Evolutionary conservation across 2,329 filamentous ascomycete genomes (phyloP).

Genomic region (Cryphonectria nitschkei): DNA sequence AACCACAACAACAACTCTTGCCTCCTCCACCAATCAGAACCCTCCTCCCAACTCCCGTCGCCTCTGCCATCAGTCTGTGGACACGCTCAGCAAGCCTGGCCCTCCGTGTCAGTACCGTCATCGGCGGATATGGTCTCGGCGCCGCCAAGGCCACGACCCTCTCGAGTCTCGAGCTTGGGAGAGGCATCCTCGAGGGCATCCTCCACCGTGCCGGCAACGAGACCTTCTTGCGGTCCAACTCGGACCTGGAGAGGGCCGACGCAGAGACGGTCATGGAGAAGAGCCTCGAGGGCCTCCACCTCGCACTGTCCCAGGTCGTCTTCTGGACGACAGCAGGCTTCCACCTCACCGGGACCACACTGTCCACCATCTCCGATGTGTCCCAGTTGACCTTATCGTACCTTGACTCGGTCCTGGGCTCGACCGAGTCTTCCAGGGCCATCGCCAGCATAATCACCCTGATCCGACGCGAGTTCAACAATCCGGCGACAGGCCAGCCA

Average conservation of each 20-base stretch:
- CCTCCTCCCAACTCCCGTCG: slow-evolving; percentile 60
- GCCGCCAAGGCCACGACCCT: slow-evolving; percentile 60
- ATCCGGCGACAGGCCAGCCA: slow-evolving; percentile 61
- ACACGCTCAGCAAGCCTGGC: slow-evolving; percentile 63
- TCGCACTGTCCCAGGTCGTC: slow-evolving; percentile 60
- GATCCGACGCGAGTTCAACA: slow-evolving; percentile 66
- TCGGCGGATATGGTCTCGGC: slow-evolving; percentile 56
- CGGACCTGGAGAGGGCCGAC: slow-evolving; percentile 53
- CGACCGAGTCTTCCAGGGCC: slow-evolving; percentile 69
- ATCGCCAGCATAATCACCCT: slow-evolving; percentile 69
- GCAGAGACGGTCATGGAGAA: slow-evolving; percentile 61
- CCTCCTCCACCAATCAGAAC: slow-evolving; percentile 44
- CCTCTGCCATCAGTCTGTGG: slow-evolving; percentile 62
- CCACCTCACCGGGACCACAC: slow-evolving; percentile 58
- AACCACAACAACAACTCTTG: slow-evolving; percentile 5
- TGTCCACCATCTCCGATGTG: slow-evolving; percentile 58
- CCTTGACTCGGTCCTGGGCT: slow-evolving; percentile 67
- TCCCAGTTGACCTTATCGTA: slow-evolving; percentile 62
- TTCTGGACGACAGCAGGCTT: slow-evolving; percentile 67
- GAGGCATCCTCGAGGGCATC: slow-evolving; percentile 58
- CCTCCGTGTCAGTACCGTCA: slow-evolving; percentile 56
- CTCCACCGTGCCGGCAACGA: slow-evolving; percentile 57
- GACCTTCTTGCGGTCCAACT: slow-evolving; percentile 47
- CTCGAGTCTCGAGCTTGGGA: slow-evolving; percentile 60
- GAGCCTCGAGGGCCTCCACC: slow-evolving; percentile 60